Base-by-base conservation (phyloP, 768 basidiomycete genomes). In the Tephrocybe rancida region DNA sequence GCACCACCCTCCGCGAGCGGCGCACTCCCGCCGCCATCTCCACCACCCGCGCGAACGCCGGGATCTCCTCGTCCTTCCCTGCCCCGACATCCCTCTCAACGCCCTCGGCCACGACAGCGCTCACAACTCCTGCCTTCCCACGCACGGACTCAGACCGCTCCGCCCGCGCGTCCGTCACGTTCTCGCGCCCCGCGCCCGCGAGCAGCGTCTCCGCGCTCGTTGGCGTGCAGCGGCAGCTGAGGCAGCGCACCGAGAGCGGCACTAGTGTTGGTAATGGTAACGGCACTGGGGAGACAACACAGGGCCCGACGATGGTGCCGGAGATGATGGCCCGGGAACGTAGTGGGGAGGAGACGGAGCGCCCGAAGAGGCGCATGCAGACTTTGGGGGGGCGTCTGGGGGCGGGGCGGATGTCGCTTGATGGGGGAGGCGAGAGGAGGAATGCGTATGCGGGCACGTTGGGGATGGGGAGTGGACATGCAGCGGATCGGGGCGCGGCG, bases 171-270 rank as follows among this genome's bases (percentile, higher is more conserved):
- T 76, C 74, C 48, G 81, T 84, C 5, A 85, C 85, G 3, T 88
- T 90, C 64, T 88, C 87, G 5, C 80, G 83, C 1, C 84, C 88
- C 0, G 73, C 80, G 22, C 77, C 77, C 5, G 75, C 78, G 46
- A 35, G 72, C 83, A 2, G 73, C 42, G 53, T 85, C 9, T 77
- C 77, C 25, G 73, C 83, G 37, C 66, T 86, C 29, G 78, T 65
- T 37, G 84, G 80, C 11, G 68, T 89, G 24, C 81, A 84, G 56
- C 77, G 80, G 62, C 84, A 83, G 29, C 7, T 13, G 35, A 37
- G 66, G 22, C 68, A 65, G 58, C 58, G 73, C 35, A 63, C 68
- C n/a, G 62, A 60, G 43, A 67, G 72, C 7, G 54, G 61, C 19
- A 52, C 55, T 13, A 59, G 29, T 26, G 67, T 54, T 2, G 64